phyloP scores from a whole-genome alignment of 306 rosid genomes.

The Vigna angularis region DNA sequence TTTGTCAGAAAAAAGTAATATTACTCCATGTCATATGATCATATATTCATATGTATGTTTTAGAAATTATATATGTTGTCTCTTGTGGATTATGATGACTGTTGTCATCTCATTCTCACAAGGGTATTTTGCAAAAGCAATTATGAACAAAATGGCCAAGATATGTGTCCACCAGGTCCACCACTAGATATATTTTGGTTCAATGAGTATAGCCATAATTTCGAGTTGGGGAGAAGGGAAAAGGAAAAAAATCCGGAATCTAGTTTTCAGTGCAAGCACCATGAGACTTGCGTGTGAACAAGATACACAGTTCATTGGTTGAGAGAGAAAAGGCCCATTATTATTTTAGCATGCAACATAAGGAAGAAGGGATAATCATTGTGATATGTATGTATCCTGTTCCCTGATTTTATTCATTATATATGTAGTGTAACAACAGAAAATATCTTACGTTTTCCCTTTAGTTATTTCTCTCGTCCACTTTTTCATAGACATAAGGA shows the following conservation, averaged over 20 bases:
- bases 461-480: not conserved
- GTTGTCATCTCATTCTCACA: constrained; percentile 3
- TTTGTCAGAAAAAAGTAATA: constrained; percentile 23
- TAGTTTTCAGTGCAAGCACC: constrained; percentile 55
- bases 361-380: constrained; percentile 57
- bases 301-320: constrained; percentile 49
- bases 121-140: constrained; percentile 27
- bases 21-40: constrained; percentile 22
- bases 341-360: constrained; percentile 62
- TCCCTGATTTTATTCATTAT: constrained; percentile 50
- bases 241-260: constrained; percentile 21
- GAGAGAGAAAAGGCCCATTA: constrained; percentile 52
- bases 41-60: constrained; percentile 8
- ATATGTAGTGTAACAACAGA: constrained; percentile 41
- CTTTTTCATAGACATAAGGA: constrained; percentile 49
- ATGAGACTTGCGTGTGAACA: constrained; percentile 57
- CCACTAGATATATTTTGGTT: constrained; percentile 40
- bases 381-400: constrained; percentile 39
- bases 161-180: constrained; percentile 48
- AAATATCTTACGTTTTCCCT: constrained; percentile 37
- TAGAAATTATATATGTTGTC: constrained; percentile 17
- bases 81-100: not conserved
- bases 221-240: constrained; percentile 3
- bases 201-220: constrained; percentile 44
- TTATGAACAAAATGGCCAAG: constrained; percentile 30